These are phyloP conservation scores for Inonotus hispidus DNA, from an alignment of 1,284 basidiomycete genomes.

Conservation along the genomic window DNA sequence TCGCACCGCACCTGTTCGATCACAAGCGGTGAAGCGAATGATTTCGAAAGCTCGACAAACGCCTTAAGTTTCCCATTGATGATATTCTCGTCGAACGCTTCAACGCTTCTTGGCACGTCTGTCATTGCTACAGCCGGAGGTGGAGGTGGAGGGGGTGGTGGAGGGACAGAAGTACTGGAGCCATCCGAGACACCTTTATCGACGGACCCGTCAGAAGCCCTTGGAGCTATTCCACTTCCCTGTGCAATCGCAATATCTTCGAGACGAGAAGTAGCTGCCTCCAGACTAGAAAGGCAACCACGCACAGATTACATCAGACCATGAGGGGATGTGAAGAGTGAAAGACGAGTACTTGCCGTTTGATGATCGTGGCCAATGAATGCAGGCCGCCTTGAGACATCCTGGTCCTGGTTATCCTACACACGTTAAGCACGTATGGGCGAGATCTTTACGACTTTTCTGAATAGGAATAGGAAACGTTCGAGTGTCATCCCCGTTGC, in stretches of 20 bases:
- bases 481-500: background rate
- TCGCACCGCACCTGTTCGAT: constrained; percentile 76
- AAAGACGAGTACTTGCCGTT: constrained; percentile 50
- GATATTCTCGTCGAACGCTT: constrained; percentile 73
- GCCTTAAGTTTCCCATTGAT: constrained; percentile 67
- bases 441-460: background rate
- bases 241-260: constrained; percentile 78
- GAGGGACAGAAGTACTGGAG: constrained; percentile 33
- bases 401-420: constrained; percentile 22
- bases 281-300: constrained; percentile 46
- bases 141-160: constrained; percentile 35
- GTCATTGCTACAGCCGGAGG: constrained; percentile 33
- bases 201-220: constrained; percentile 28
- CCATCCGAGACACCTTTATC: constrained; percentile 26
- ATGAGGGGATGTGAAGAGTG: constrained; percentile 15
- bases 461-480: background rate
- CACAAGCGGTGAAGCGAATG: constrained; percentile 66
- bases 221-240: constrained; percentile 19
- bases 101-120: constrained; percentile 55
- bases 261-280: constrained; percentile 91
- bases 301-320: constrained; percentile 6
- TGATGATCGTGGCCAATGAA: constrained; percentile 75
- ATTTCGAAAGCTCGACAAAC: constrained; percentile 70
- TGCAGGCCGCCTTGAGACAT: constrained; percentile 50
- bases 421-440: background rate